Percentiles rank a stretch among this genome's conserved stretches.
Evolutionary conservation across 2,329 filamentous ascomycete genomes (phyloP).

Genomic region (Cylindrodendrum hubeiense): DNA sequence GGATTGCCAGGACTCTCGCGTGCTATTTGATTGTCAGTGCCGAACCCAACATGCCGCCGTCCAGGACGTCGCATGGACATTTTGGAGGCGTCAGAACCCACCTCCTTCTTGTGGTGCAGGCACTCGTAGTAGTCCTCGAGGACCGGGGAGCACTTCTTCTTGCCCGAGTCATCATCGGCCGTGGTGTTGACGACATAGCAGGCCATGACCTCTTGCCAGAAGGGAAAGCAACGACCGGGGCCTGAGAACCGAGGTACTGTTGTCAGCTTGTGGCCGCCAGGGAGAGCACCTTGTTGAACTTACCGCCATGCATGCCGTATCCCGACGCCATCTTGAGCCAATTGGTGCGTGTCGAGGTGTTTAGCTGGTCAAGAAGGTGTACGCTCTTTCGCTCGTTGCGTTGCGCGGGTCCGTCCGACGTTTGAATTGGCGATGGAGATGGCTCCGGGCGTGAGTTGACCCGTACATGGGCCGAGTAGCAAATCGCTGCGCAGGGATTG

Average conservation of each 20-base stretch:
- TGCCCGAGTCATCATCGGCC: slow-evolving; percentile 81
- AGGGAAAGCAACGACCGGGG: slow-evolving; percentile 90
- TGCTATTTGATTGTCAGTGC: slow-evolving; percentile 65
- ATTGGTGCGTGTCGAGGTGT: slow-evolving; percentile 45
- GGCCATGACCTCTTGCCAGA: slow-evolving; percentile 99
- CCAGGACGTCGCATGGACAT: background rate
- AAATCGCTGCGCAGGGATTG: slow-evolving; percentile 42
- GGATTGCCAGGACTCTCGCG: slow-evolving; percentile 81
- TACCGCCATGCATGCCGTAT: slow-evolving; percentile 85
- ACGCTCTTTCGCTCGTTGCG: slow-evolving; percentile 35
- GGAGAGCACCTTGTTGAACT: slow-evolving; percentile 47
- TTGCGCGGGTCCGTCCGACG: slow-evolving; percentile 39
- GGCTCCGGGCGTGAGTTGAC: slow-evolving; percentile 40
- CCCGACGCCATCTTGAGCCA: slow-evolving; percentile 78
- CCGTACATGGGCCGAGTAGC: slow-evolving; percentile 43
- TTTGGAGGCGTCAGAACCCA: slow-evolving; percentile 56
- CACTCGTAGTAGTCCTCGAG: slow-evolving; percentile 99
- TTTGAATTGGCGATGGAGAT: slow-evolving; percentile 40
- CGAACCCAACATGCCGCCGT: background rate
- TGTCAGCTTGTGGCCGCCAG: slow-evolving; percentile 36
- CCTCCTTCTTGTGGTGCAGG: slow-evolving; percentile 99
- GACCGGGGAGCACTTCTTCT: slow-evolving; percentile 86
- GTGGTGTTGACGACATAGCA: slow-evolving; percentile 97
- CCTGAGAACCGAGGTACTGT: slow-evolving; percentile 54
- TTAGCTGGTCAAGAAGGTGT: slow-evolving; percentile 37